Evolutionary conservation across 495 filamentous ascomycete genomes (phyloP), one percentile per base, ranked within the genome.

Genomic region (Neurospora sp.): DNA sequence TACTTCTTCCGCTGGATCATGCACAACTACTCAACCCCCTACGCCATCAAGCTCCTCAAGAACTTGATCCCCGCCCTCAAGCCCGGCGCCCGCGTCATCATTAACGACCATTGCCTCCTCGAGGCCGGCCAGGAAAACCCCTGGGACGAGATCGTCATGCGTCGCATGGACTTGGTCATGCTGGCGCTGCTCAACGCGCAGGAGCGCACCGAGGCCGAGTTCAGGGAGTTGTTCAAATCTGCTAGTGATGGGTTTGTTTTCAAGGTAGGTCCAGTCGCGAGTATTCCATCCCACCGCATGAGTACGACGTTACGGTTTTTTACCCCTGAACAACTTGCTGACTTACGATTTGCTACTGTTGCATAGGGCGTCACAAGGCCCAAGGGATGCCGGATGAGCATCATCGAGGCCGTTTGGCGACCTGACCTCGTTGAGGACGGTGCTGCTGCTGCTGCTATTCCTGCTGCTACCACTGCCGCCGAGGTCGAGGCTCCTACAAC

Each of bases 101-200:
- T 87, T 70, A 87, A 87, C 73, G 87, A 89, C 72, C 78, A 86
- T 74, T 84, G 87, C 74, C 76, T 89, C 31, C 79, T 76, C 16
- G 83, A 85, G 42, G 74, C 83, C 0, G 83, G 80, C 7, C 75
- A 78, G 17, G 79, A 86, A 78, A 79, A 79, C 37, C 71, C 79
- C 2, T 86, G 83, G 78, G 86, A 88, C 71, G 86, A 88, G 77
- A 81, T 78, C 39, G 78, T 84, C 61, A 82, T 84, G 74, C 81
- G 87, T n/a, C 82, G 83, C 9, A 88, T 88, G 85, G 87, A 89
- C 73, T 76, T 88, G 41, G 84, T 86, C 40, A 89, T 89, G 87
- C 76, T 88, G 70, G 79, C 81, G 2, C 75, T 88, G 41, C 79
- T 87, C 38, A 89, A 89, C 73, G 82, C 86, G 8, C 84, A 85